phyloP scores from a whole-genome alignment of 805 yeast species.

The Huiozyma sinensis region DNA sequence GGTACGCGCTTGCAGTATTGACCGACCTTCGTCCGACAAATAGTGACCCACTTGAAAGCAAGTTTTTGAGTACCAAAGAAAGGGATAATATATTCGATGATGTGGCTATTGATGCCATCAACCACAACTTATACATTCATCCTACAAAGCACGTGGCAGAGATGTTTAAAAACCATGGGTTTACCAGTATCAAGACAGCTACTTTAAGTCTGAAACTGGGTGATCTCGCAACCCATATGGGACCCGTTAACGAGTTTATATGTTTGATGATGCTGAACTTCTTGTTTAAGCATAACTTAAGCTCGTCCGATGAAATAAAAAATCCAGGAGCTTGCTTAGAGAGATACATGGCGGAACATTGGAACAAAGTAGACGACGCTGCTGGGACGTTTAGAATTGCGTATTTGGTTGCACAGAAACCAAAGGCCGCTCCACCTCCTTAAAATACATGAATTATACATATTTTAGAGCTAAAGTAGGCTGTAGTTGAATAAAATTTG shows the following conservation, averaged over 20 bases:
- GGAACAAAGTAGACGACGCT: constrained; percentile 17
- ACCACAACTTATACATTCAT: constrained; percentile 17
- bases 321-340: constrained; percentile 16
- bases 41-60: constrained; percentile 1
- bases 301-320: constrained; percentile 9
- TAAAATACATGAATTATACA: too few relatives aligned
- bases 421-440: constrained; percentile 3
- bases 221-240: constrained; percentile 22
- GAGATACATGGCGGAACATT: constrained; percentile 21
- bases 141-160: constrained; percentile 21
- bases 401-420: constrained; percentile 23
- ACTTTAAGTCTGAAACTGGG: constrained; percentile 20
- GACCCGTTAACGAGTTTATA: constrained; percentile 20
- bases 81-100: constrained; percentile 16
- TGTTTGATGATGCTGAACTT: constrained; percentile 13
- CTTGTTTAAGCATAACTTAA: constrained; percentile 10
- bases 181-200: constrained; percentile 20
- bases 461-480: too few relatives aligned
- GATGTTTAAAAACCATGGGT: constrained; percentile 21
- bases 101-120: constrained; percentile 19
- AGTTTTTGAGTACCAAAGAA: constrained; percentile 13
- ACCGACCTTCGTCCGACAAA: constrained; percentile 17
- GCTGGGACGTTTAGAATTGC: constrained; percentile 21
- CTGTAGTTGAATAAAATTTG: too few relatives aligned
- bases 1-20: constrained; percentile 16